These are phyloP conservation scores for Globisporangium irregulare DNA, from an alignment of 352 stramenopile genomes.

Conservation along the genomic window DNA sequence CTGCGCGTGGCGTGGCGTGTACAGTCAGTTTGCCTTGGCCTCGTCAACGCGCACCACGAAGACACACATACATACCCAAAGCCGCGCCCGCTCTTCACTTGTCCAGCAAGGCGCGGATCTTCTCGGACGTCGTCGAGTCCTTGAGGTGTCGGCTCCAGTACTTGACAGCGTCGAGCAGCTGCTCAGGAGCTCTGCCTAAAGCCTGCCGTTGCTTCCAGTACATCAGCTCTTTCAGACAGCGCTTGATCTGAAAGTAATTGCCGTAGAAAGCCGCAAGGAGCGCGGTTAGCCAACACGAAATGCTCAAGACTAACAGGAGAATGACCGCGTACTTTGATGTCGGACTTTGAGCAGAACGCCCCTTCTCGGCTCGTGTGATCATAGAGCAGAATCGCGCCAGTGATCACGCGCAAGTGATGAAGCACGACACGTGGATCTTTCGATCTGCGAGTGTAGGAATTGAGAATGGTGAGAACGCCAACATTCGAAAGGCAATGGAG, in stretches of 20 bases:
- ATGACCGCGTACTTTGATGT: constrained; percentile 40
- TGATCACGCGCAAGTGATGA: constrained; percentile 50
- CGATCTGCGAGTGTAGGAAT: constrained; percentile 15
- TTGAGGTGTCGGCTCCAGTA: constrained; percentile 58
- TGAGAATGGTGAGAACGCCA: background rate
- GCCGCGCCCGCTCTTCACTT: constrained; percentile 10
- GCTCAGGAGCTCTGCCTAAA: constrained; percentile 22
- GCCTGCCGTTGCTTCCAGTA: constrained; percentile 28
- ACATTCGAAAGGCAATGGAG: background rate
- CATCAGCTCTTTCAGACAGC: constrained; percentile 51
- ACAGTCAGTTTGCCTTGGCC: background rate
- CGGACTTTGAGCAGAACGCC: constrained; percentile 48
- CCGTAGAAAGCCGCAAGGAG: background rate
- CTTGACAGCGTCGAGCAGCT: constrained; percentile 49
- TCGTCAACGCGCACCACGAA: background rate
- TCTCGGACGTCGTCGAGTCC: constrained; percentile 40
- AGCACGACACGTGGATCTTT: constrained; percentile 42
- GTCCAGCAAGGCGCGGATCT: constrained; percentile 42
- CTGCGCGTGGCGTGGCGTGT: background rate
- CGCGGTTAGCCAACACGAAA: background rate
- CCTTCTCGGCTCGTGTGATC: constrained; percentile 47
- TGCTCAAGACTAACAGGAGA: background rate
- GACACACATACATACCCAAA: constrained; percentile 9
- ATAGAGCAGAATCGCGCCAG: constrained; percentile 55
- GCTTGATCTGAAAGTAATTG: constrained; percentile 43